These are phyloP conservation scores for Senna tora DNA, from an alignment of 306 rosid species.

Conservation along the genomic window DNA sequence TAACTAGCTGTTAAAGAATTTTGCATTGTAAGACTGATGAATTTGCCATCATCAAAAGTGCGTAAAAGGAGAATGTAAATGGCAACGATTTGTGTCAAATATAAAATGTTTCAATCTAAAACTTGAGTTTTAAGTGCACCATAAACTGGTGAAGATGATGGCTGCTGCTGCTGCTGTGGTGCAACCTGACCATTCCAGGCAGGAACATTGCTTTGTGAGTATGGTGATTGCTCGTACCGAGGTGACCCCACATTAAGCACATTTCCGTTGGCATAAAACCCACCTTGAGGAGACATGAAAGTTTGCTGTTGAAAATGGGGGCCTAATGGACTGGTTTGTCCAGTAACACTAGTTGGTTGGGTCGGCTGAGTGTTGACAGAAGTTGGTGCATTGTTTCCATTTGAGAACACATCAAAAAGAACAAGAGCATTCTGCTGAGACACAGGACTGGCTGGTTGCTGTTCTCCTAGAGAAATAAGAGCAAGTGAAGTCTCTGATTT, in stretches of 20 bases:
- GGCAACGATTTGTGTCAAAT: constrained; percentile 29
- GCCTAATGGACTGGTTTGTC: constrained; percentile 50
- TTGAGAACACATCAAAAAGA: constrained; percentile 80
- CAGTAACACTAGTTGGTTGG: constrained; percentile 53
- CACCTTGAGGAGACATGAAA: constrained; percentile 66
- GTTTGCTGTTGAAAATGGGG: constrained; percentile 61
- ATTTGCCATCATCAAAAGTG: constrained; percentile 23
- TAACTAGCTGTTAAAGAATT: constrained; percentile 1
- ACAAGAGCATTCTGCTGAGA: constrained; percentile 78
- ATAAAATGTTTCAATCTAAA: constrained; percentile 4
- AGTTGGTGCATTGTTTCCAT: constrained; percentile 49
- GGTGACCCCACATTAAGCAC: constrained; percentile 60
- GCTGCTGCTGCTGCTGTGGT: constrained; percentile 55
- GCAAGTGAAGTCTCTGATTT: constrained; percentile 78
- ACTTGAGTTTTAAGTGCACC: constrained; percentile 51
- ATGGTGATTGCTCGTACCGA: constrained; percentile 62
- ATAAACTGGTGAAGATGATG: constrained; percentile 54
- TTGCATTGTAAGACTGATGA: neutral
- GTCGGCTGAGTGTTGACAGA: constrained; percentile 52
- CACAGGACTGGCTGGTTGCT: constrained; percentile 53
- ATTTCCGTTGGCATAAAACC: constrained; percentile 64
- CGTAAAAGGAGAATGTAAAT: constrained; percentile 36
- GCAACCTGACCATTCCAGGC: constrained; percentile 87
- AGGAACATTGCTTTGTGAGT: constrained; percentile 62
- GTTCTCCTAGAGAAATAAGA: constrained; percentile 85